A percentile compares a stretch with the other conserved stretches of the same genome.
These are phyloP conservation scores for Fusarium lateritium DNA, from an alignment of 2,329 filamentous ascomycete genomes.

Conservation along the genomic window DNA sequence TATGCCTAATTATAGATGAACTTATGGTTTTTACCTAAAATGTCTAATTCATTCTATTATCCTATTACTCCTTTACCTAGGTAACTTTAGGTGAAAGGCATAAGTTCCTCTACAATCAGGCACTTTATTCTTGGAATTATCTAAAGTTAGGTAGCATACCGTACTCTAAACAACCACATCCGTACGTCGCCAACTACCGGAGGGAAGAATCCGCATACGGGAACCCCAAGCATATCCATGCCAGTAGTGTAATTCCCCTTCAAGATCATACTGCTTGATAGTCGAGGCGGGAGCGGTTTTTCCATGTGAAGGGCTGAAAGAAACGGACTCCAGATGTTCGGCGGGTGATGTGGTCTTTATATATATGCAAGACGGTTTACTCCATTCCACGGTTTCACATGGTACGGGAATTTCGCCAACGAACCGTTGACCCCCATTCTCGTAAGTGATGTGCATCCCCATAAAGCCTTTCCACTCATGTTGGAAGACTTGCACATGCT, in stretches of 20 bases:
- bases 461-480: not conserved
- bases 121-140: too few relatives aligned
- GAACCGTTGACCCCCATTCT: slow-evolving; percentile 3
- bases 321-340: not conserved
- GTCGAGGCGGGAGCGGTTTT: rapidly evolving
- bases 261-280: not conserved
- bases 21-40: too few relatives aligned
- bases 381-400: not conserved
- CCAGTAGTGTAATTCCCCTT: not conserved
- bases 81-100: too few relatives aligned
- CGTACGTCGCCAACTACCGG: slow-evolving; percentile 1
- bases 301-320: not conserved
- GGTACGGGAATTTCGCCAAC: not conserved
- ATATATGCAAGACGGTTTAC: not conserved
- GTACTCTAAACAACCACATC: not conserved
- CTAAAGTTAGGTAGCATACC: too few relatives aligned
- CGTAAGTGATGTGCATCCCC: slow-evolving; percentile 1
- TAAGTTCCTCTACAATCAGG: too few relatives aligned
- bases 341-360: not conserved
- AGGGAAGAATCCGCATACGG: not conserved
- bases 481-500: not conserved
- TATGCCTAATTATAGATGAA: too few relatives aligned
- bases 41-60: too few relatives aligned
- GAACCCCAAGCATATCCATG: rapidly evolving
- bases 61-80: too few relatives aligned